Evolutionary conservation across 2,329 filamentous ascomycete genomes (phyloP).

Genomic region (Sporothrix brasiliensis): DNA sequence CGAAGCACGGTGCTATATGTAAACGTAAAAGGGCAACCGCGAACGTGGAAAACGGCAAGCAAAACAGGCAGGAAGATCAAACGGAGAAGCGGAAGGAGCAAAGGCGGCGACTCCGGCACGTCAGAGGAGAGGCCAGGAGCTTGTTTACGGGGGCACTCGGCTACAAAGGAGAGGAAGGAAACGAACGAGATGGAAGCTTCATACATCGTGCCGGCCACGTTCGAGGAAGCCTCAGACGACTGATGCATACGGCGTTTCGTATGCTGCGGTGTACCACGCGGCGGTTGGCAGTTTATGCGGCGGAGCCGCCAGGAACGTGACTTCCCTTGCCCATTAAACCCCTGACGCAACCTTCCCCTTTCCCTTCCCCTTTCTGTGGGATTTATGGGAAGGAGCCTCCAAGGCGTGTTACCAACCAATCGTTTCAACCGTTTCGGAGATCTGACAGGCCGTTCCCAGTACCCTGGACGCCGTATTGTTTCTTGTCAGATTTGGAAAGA

Average conservation of each 20-base stretch:
- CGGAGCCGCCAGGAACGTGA: slow-evolving; percentile 28
- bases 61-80: slow-evolving; percentile 20
- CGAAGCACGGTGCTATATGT: background rate
- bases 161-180: background rate
- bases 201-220: background rate
- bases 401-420: slow-evolving; percentile 18
- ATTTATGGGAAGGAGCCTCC: slow-evolving; percentile 18
- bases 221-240: slow-evolving; percentile 5
- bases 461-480: slow-evolving; percentile 5
- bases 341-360: slow-evolving; percentile 26
- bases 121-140: slow-evolving; percentile 4
- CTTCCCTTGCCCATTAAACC: slow-evolving; percentile 23
- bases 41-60: slow-evolving; percentile 27
- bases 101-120: slow-evolving; percentile 17
- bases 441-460: slow-evolving; percentile 20
- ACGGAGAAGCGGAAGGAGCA: slow-evolving; percentile 20
- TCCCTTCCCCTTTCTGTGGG: background rate
- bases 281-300: slow-evolving; percentile 32
- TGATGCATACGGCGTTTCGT: slow-evolving; percentile 36
- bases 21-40: slow-evolving; percentile 15
- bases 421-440: slow-evolving; percentile 21
- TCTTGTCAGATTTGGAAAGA: background rate
- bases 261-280: slow-evolving; percentile 15
- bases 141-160: slow-evolving; percentile 10
- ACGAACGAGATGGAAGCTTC: slow-evolving; percentile 13